Evolutionary conservation across 164 flowering plant species (phyloP), one percentile per base, ranked within the genome.

Genomic region (Warburgia ugandensis): DNA sequence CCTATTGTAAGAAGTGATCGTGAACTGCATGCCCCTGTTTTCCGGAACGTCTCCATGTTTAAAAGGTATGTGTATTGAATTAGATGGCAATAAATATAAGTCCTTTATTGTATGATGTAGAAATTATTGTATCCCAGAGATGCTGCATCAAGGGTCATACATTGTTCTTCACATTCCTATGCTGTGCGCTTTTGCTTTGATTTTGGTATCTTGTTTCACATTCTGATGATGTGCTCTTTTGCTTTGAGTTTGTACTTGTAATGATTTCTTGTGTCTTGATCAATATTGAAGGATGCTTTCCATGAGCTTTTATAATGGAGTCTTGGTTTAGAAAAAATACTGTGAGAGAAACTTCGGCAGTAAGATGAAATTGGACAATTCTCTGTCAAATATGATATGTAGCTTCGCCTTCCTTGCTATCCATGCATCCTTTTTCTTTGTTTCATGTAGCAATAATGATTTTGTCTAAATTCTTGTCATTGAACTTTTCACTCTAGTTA

Each of bases 11-110:
- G n/a, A 19, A 44, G 22, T 17, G 31, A 32, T 30, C 28, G 5
- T n/a, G 58, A 54, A 12, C 58, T 54, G 23, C 23, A 43, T 22
- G 28, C 38, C 14, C 58, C 50, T 26, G 49, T 54, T 16, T 54
- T 54, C 12, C 58, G 30, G 14, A 54, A 54, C 21, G 20, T 54
- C 36, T 54, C 58, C 19, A 31, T 20, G 40, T 54, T 54, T 32
- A 43, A 44, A 44, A 43, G 38, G 58, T 44, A 9, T 29, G 36
- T 8, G 5, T 20, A 39, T n/a, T n/a, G n/a, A n/a, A n/a, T n/a
- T n/a, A n/a, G n/a, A n/a, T n/a, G n/a, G n/a, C n/a, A n/a, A n/a
- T n/a, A n/a, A n/a, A n/a, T n/a, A n/a, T n/a, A n/a, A n/a, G n/a
- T n/a, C n/a, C n/a, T n/a, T n/a, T n/a, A n/a, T n/a, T n/a, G n/a